A percentile compares a stretch with the other conserved stretches of the same genome.
These are phyloP conservation scores for Dorcoceras hygrometricum DNA, from an alignment of 257 asterid genomes.

Conservation along the genomic window DNA sequence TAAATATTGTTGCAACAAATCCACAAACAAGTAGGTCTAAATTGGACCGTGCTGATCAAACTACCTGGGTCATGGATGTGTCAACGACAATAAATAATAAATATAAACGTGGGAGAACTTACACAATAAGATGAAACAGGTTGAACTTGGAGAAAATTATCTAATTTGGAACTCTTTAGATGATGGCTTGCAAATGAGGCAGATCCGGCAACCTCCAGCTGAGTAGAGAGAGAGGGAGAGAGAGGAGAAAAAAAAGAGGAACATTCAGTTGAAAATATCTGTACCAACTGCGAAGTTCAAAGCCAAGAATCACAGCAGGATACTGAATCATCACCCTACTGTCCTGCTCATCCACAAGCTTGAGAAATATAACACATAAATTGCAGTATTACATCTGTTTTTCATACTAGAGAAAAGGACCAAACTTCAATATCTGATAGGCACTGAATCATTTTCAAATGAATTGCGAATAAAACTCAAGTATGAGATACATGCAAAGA, in stretches of 20 bases:
- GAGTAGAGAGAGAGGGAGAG: conserved; percentile 16
- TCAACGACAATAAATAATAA: conserved; percentile 15
- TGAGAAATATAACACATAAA: not conserved
- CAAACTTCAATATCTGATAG: not conserved
- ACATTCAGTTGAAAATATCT: conserved; percentile 4
- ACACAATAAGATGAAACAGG: conserved; percentile 85
- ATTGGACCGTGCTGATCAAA: not conserved
- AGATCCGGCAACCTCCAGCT: conserved; percentile 57
- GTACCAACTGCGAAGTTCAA: not conserved
- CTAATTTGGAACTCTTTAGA: conserved; percentile 58
- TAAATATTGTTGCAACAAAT: conserved; percentile 2
- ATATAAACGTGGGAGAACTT: conserved; percentile 34
- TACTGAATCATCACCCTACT: not conserved
- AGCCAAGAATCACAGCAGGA: not conserved
- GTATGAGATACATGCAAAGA: not conserved
- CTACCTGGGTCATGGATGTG: not conserved
- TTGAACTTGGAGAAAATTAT: conserved; percentile 72
- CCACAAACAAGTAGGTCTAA: conserved; percentile 3
- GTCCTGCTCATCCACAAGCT: not conserved
- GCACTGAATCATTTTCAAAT: not conserved
- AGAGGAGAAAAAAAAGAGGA: not conserved
- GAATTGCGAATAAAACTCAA: not conserved
- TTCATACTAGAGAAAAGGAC: not conserved
- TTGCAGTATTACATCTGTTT: not conserved
- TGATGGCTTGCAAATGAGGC: conserved; percentile 55